A percentile compares a stretch with the other conserved stretches of the same genome.
Conservation (phyloP, 148 eudicot genomes). For the Spergularia bocconei region DNA sequence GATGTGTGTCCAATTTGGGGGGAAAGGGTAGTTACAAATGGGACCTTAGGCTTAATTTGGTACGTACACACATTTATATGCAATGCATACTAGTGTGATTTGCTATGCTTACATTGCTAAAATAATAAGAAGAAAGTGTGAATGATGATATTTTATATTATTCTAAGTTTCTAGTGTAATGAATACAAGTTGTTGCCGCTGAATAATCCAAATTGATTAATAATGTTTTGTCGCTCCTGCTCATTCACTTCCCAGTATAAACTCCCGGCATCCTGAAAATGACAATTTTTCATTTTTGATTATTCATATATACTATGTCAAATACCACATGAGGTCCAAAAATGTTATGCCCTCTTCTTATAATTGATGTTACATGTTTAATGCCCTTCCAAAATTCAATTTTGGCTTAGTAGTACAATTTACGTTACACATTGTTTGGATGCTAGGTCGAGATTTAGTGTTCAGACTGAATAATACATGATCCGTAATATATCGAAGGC, state of each 20-base stretch:
- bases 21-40: constrained; percentile 7
- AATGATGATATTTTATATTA: not conserved
- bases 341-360: not conserved
- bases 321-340: constrained; percentile 4
- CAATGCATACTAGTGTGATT: not conserved
- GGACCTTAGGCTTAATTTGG: constrained; percentile 6
- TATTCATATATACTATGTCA: not conserved
- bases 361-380: not conserved
- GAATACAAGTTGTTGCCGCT: constrained; percentile 28
- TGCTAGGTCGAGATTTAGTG: no score
- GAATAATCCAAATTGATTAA: constrained; percentile 29
- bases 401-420: constrained; percentile 4
- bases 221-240: constrained; percentile 24
- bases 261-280: constrained; percentile 35
- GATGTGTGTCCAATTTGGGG: constrained; percentile 12
- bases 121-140: not conserved
- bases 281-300: constrained; percentile 15
- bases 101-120: not conserved
- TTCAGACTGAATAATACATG: no score
- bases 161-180: constrained; percentile 10
- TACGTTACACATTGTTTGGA: no score
- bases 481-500: no score
- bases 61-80: constrained; percentile 4
- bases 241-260: constrained; percentile 33
- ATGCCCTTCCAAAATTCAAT: constrained; percentile 8